A percentile compares a stretch with the other conserved stretches of the same genome.
Conservation (phyloP, 768 basidiomycete species). For the Amanita pseudoporphyria region DNA sequence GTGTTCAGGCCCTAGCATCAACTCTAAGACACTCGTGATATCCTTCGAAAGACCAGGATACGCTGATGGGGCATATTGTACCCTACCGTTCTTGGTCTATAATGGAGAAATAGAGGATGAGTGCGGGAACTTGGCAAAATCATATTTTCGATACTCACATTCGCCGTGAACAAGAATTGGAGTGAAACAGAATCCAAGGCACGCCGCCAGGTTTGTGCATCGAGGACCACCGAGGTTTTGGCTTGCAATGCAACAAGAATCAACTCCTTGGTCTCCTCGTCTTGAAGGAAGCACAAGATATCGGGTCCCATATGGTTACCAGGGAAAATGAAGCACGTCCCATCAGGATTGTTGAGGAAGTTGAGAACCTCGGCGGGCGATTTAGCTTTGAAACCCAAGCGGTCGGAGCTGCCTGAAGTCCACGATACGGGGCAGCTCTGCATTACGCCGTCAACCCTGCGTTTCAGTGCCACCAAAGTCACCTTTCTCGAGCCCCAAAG, state of each 20-base stretch:
- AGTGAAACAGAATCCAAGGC: conserved; percentile 8
- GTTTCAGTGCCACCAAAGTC: too few species aligned
- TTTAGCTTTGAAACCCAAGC: conserved; percentile 5
- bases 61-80: too few species aligned
- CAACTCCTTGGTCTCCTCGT: too few species aligned
- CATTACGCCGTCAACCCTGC: too few species aligned
- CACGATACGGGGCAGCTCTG: conserved; percentile 6
- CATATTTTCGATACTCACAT: conserved; percentile 4
- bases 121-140: neutral
- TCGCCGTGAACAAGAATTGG: conserved; percentile 2
- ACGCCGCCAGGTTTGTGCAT: neutral
- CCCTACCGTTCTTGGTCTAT: too few species aligned
- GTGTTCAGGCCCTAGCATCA: conserved; percentile 6
- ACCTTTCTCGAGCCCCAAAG: too few species aligned
- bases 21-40: too few species aligned
- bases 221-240: neutral
- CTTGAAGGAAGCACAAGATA: conserved; percentile 9
- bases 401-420: too few species aligned
- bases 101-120: conserved; percentile 4
- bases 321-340: too few species aligned
- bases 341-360: too few species aligned
- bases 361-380: conserved; percentile 3
- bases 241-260: too few species aligned
- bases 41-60: too few species aligned
- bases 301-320: conserved; percentile 8